phyloP scores from a whole-genome alignment of 2,329 filamentous ascomycete genomes.

The Fusarium sacchari region DNA sequence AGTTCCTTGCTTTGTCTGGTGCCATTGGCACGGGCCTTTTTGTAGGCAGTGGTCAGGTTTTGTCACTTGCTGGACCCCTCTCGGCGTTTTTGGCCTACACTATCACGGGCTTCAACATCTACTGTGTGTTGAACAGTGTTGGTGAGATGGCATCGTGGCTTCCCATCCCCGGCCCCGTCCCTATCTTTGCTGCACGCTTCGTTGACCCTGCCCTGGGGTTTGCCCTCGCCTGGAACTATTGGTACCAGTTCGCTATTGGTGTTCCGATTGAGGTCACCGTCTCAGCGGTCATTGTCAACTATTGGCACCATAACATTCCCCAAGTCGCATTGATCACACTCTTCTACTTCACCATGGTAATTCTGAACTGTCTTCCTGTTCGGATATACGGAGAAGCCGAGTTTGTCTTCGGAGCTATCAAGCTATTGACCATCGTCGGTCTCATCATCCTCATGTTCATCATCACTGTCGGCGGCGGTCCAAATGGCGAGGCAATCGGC shows the following conservation, averaged over 20 bases:
- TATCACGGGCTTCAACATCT: slow-evolving; percentile 24
- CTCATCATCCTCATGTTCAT: slow-evolving; percentile 59
- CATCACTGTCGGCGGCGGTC: slow-evolving; percentile 65
- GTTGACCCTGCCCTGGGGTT: slow-evolving; percentile 62
- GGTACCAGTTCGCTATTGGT: slow-evolving; percentile 69
- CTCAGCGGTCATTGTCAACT: slow-evolving; percentile 67
- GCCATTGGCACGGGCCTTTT: slow-evolving; percentile 30
- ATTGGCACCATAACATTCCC: slow-evolving; percentile 59
- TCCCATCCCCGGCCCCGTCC: background rate
- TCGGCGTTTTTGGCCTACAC: slow-evolving; percentile 19
- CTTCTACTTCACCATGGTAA: slow-evolving; percentile 21
- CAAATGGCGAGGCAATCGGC: slow-evolving; percentile 57
- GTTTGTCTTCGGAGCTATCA: slow-evolving; percentile 70
- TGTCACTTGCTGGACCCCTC: slow-evolving; percentile 20
- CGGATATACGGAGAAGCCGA: slow-evolving; percentile 62
- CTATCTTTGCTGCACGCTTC: slow-evolving; percentile 53
- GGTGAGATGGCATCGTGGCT: slow-evolving; percentile 44
- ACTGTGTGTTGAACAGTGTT: slow-evolving; percentile 45
- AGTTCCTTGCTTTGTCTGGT: slow-evolving; percentile 62
- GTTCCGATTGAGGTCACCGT: slow-evolving; percentile 68
- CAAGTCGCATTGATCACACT: slow-evolving; percentile 15
- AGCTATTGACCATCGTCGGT: slow-evolving; percentile 67
- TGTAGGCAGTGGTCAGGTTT: slow-evolving; percentile 14
- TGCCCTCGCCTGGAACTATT: slow-evolving; percentile 66
- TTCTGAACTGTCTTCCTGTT: slow-evolving; percentile 23